Conservation (phyloP, 495 filamentous ascomycete species). For the Lindgomyces ingoldianus region DNA sequence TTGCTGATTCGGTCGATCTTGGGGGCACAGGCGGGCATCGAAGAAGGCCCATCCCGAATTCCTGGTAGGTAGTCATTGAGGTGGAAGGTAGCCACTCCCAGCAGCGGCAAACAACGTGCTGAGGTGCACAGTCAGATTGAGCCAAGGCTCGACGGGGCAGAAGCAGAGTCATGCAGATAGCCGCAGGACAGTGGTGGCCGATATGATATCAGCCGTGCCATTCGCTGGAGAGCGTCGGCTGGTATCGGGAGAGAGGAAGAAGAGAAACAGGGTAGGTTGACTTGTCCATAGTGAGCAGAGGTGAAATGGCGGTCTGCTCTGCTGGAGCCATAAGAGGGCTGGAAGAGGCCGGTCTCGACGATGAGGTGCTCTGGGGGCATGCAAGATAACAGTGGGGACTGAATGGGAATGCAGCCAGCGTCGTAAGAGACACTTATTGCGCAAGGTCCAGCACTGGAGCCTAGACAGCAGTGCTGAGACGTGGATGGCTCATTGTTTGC, state of each 20-base stretch:
- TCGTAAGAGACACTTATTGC: background rate
- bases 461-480: no score
- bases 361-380: background rate
- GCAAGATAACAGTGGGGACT: constrained; percentile 19
- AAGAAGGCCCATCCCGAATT: background rate
- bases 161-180: constrained; percentile 3
- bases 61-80: constrained; percentile 10
- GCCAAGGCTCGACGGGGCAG: constrained; percentile 2
- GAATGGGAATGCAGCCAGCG: background rate
- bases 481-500: no score
- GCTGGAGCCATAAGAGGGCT: constrained; percentile 19
- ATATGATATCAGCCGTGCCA: background rate
- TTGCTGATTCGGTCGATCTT: constrained; percentile 11
- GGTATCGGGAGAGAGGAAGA: background rate
- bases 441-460: background rate
- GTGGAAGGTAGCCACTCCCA: constrained; percentile 1
- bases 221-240: constrained; percentile 11
- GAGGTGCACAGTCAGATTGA: constrained; percentile 6
- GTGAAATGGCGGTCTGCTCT: constrained; percentile 24
- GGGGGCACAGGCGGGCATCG: background rate
- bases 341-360: background rate
- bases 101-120: constrained; percentile 21
- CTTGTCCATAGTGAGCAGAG: background rate
- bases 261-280: background rate
- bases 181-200: background rate